Base-by-base conservation (phyloP, 2,329 filamentous ascomycete genomes). In the Alternaria triticina region DNA sequence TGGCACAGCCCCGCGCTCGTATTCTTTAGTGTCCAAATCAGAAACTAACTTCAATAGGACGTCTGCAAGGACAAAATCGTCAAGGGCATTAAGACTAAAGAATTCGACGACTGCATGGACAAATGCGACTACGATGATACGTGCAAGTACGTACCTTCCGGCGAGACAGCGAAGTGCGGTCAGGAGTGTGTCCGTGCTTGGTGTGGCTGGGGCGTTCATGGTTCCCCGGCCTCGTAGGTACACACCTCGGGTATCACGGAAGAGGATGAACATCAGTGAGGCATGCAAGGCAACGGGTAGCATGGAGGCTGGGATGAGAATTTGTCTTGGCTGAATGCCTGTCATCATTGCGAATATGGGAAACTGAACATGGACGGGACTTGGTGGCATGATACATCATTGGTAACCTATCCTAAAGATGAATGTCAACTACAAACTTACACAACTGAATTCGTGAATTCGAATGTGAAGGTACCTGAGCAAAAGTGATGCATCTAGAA, bases 61-160 rank as follows among this genome's bases (percentile, higher is more conserved):
- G 36, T 40, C 1, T 40, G 36, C 36, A 17, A 40, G 36, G n/a
- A 17, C 15, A 40, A n/a, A n/a, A n/a, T n/a, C n/a, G n/a, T n/a
- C n/a, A n/a, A n/a, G n/a, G n/a, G n/a, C n/a, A n/a, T n/a, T n/a
- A n/a, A n/a, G n/a, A n/a, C n/a, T n/a, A n/a, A n/a, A n/a, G n/a
- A n/a, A n/a, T n/a, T n/a, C n/a, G n/a, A n/a, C n/a, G n/a, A n/a
- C n/a, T n/a, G 33, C 33, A 4, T 40, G 15, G 2, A 10, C 8
- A 4, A 40, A 4, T 40, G 33, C n/a, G 6, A n/a, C 15, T 2
- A 0, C 33, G 0, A 10, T 0, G 33, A 40, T 3, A 10, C 1
- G 13, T 40, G 36, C 36, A 40, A 40, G 36, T 40, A 40, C 36
- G 36, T 40, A 17, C 36, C 36, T 40, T 4, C 15, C 1, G 36